A percentile compares a stretch with the other conserved stretches of the same genome.
Evolutionary conservation across 495 filamentous ascomycete species (phyloP).

Genomic region (Halenospora varia): DNA sequence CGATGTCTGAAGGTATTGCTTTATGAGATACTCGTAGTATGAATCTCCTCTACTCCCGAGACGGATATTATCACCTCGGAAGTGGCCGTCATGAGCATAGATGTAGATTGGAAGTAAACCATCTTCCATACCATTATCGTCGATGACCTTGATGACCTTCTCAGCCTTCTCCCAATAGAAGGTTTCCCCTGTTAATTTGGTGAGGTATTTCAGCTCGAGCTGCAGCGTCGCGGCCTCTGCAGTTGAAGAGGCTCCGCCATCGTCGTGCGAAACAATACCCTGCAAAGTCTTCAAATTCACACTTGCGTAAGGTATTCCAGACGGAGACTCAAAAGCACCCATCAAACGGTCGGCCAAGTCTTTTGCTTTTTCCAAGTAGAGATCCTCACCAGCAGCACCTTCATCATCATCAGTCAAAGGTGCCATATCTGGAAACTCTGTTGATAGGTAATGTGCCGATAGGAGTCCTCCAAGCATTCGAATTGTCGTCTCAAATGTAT

Average conservation of each 20-base stretch:
- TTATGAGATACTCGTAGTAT: conserved; percentile 97
- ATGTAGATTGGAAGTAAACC: conserved; percentile 92
- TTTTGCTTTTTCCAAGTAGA: conserved; percentile 94
- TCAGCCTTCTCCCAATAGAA: conserved; percentile 76
- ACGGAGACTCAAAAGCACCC: conserved; percentile 79
- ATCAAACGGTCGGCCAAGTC: conserved; percentile 86
- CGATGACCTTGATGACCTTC: conserved; percentile 85
- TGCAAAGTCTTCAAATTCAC: conserved; percentile 75
- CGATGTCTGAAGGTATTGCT: conserved; percentile 91
- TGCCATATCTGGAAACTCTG: conserved; percentile 63
- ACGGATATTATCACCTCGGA: conserved; percentile 79
- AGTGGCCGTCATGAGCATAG: conserved; percentile 70
- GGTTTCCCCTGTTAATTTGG: conserved; percentile 88
- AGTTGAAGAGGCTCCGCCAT: conserved; percentile 88
- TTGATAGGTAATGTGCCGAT: conserved; percentile 91
- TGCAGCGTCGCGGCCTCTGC: conserved; percentile 90
- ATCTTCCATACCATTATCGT: conserved; percentile 70
- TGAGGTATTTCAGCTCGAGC: conserved; percentile 96
- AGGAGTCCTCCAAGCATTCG: conserved; percentile 94
- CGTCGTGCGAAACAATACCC: conserved; percentile 74
- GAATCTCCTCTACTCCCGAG: conserved; percentile 92
- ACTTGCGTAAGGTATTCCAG: conserved; percentile 86
- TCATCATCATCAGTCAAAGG: conserved; percentile 40
- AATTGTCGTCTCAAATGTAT: conserved; percentile 97
- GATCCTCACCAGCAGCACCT: conserved; percentile 70